Conservation (phyloP, 2,329 filamentous ascomycete genomes). For the Monilinia fructigena region DNA sequence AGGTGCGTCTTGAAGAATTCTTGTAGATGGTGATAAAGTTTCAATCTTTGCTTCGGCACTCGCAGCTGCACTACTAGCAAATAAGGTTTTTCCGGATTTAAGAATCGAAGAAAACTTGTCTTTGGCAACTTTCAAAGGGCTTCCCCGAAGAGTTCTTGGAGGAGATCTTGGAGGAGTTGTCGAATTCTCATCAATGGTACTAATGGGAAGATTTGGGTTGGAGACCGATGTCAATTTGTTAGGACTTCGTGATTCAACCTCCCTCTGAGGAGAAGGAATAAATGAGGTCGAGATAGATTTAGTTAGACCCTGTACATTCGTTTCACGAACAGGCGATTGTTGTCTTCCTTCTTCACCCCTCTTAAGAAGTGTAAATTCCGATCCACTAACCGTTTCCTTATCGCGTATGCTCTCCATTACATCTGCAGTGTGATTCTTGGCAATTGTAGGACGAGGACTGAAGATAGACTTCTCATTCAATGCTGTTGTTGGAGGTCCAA, state of each 20-base stretch:
- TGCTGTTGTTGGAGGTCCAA: conserved; percentile 49
- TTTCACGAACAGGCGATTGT: conserved; percentile 37
- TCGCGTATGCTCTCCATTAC: conserved; percentile 57
- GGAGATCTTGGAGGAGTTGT: conserved; percentile 51
- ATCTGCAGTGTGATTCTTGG: conserved; percentile 62
- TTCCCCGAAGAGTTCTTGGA: conserved; percentile 61
- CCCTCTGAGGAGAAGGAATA: conserved; percentile 49
- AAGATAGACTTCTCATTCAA: conserved; percentile 40
- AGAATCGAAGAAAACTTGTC: conserved; percentile 88
- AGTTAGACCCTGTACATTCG: conserved; percentile 48
- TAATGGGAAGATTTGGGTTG: conserved; percentile 55
- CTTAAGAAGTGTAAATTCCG: conserved; percentile 48
- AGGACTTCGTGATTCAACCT: conserved; percentile 38
- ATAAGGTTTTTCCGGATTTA: conserved; percentile 80
- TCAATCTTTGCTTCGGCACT: conserved; percentile 62
- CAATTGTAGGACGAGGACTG: conserved; percentile 52
- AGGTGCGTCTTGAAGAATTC: conserved; percentile 47
- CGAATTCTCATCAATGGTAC: conserved; percentile 43
- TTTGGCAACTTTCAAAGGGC: conserved; percentile 87
- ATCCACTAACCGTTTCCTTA: conserved; percentile 49
- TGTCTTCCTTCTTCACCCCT: conserved; percentile 42
- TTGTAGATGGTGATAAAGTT: conserved; percentile 52
- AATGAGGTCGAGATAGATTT: conserved; percentile 65
- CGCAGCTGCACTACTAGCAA: conserved; percentile 70
- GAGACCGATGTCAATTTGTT: conserved; percentile 64